Evolutionary conservation across 768 basidiomycete genomes (phyloP).

Genomic region (Pholiota molesta): DNA sequence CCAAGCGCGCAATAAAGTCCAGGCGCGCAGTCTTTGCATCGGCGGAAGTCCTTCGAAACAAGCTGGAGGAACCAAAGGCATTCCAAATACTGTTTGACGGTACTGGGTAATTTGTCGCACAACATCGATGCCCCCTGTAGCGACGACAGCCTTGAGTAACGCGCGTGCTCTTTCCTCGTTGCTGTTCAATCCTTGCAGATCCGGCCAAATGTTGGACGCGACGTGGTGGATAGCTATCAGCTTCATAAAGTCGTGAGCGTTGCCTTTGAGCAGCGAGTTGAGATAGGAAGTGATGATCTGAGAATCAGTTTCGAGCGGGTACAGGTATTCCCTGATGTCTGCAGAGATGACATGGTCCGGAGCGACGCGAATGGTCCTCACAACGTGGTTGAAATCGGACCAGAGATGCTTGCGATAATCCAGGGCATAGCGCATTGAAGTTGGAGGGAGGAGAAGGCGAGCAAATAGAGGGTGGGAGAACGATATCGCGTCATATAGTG

Average conservation of each 20-base stretch:
- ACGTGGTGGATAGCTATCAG: conserved; percentile 80
- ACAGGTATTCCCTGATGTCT: conserved; percentile 64
- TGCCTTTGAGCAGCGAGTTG: conserved; percentile 50
- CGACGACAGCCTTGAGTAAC: conserved; percentile 54
- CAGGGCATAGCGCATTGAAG: conserved; percentile 71
- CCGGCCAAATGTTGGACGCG: conserved; percentile 74
- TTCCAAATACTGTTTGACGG: conserved; percentile 43
- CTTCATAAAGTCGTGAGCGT: conserved; percentile 59
- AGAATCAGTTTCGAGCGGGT: conserved; percentile 67
- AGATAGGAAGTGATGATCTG: conserved; percentile 69
- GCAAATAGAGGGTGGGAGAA: conserved; percentile 81
- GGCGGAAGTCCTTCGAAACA: conserved; percentile 45
- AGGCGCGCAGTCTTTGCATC: conserved; percentile 24
- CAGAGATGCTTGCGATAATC: conserved; percentile 89
- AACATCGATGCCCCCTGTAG: conserved; percentile 47
- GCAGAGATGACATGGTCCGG: conserved; percentile 54
- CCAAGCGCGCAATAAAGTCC: conserved; percentile 26
- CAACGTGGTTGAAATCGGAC: conserved; percentile 72
- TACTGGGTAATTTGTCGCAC: conserved; percentile 63
- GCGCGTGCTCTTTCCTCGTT: conserved; percentile 42
- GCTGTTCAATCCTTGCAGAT: conserved; percentile 38
- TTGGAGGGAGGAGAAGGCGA: conserved; percentile 73
- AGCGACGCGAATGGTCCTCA: conserved; percentile 60
- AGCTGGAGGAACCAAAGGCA: conserved; percentile 45
- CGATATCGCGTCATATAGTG: conserved; percentile 89